phyloP scores from a whole-genome alignment of 805 yeast genomes.

The Yarrowia deformans region DNA sequence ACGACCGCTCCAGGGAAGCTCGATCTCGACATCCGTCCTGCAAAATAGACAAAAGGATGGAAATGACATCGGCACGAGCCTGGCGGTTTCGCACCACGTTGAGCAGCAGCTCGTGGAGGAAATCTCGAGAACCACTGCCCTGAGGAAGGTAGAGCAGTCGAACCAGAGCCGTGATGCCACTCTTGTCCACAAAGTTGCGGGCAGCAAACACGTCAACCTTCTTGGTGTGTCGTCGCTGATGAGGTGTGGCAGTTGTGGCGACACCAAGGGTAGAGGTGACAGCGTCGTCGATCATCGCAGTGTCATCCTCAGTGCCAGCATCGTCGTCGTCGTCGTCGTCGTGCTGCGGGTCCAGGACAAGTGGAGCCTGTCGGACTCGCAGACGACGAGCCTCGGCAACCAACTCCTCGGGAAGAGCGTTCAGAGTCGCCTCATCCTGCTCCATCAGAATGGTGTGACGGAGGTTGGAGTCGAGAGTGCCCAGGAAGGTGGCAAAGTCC shows the following conservation, averaged over 20 bases:
- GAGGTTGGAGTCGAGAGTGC: constrained; percentile 49
- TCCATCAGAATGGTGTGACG: constrained; percentile 49
- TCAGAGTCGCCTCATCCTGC: constrained; percentile 48
- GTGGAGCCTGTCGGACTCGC: constrained; percentile 41
- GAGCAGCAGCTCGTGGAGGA: constrained; percentile 68
- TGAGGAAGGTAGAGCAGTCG: constrained; percentile 78
- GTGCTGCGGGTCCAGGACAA: constrained; percentile 44
- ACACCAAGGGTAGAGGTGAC: constrained; percentile 12
- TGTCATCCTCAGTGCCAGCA: constrained; percentile 49
- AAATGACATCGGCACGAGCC: constrained; percentile 75
- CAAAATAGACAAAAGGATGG: constrained; percentile 68
- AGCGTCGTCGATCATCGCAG: constrained; percentile 41
- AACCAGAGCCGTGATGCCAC: constrained; percentile 76
- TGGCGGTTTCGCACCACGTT: constrained; percentile 78
- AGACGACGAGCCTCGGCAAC: constrained; percentile 49
- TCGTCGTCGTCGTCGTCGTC: constrained; percentile 42
- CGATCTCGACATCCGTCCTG: constrained; percentile 77
- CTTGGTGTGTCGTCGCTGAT: constrained; percentile 21
- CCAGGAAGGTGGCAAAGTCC: constrained; percentile 48
- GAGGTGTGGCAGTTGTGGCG: not conserved
- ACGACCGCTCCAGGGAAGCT: constrained; percentile 66
- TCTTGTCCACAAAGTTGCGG: constrained; percentile 74
- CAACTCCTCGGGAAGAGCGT: constrained; percentile 47
- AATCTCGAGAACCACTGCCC: constrained; percentile 61
- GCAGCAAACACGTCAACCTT: constrained; percentile 45